phyloP scores from a whole-genome alignment of 2,329 filamentous ascomycete genomes.

The Chlorencoelia australis region DNA sequence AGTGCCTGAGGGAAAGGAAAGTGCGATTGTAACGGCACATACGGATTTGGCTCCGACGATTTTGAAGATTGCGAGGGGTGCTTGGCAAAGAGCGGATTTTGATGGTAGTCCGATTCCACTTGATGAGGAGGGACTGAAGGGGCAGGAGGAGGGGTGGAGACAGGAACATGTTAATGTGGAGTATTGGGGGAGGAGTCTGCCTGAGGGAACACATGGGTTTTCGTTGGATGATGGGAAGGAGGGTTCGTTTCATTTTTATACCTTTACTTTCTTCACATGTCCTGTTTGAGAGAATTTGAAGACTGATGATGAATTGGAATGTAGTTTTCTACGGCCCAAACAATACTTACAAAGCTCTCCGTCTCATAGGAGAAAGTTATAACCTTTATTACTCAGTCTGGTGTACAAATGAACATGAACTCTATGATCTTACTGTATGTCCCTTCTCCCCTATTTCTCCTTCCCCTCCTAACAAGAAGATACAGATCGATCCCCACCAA shows the following conservation, averaged over 20 bases:
- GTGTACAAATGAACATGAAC: conserved; percentile 58
- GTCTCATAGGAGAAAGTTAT: conserved; percentile 38
- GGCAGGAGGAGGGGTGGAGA: conserved; percentile 18
- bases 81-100: conserved; percentile 33
- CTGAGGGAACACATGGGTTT: conserved; percentile 21
- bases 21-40: conserved; percentile 40
- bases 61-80: conserved; percentile 30
- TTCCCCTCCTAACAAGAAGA: not conserved
- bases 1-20: conserved; percentile 31
- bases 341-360: conserved; percentile 41
- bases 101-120: conserved; percentile 37
- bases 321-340: conserved; percentile 24
- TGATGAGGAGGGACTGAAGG: conserved; percentile 11
- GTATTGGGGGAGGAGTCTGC: conserved; percentile 31
- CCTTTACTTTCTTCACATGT: too few species aligned
- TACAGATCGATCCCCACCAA: conserved; percentile 42
- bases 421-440: conserved; percentile 50
- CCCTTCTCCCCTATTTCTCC: not conserved
- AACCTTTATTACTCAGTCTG: conserved; percentile 57
- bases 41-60: conserved; percentile 43
- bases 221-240: conserved; percentile 20
- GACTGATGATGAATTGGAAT: not conserved
- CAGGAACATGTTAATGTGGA: conserved; percentile 40
- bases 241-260: conserved; percentile 9
- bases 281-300: too few species aligned